Evolutionary conservation across 1,284 basidiomycete species (phyloP).

Genomic region (Rhodotorula sp.): DNA sequence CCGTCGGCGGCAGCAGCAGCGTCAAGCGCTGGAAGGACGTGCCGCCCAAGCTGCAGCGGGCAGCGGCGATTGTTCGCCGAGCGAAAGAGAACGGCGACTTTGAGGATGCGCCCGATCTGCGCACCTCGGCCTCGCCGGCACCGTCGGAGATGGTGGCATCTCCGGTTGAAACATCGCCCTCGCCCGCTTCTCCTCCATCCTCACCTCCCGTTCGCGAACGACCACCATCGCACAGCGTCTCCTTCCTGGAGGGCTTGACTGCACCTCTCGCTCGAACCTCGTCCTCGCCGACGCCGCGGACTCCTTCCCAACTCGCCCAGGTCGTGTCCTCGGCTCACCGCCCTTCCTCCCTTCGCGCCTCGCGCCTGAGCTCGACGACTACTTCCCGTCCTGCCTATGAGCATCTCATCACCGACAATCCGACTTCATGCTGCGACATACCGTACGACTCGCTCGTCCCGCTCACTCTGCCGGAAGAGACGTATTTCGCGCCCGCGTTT

Average conservation of each 20-base stretch:
- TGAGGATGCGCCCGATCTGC: constrained; percentile 4
- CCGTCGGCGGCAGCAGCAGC: constrained; percentile 76
- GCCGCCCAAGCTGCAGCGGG: constrained; percentile 40
- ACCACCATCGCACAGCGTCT: constrained; percentile 18
- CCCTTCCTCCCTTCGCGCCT: constrained; percentile 36
- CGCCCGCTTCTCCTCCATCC: constrained; percentile 5
- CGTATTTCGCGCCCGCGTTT: constrained; percentile 55
- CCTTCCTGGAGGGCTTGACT: constrained; percentile 35
- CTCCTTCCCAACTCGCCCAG: constrained; percentile 6
- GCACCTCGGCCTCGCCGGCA: constrained; percentile 5
- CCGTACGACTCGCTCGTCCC: constrained; percentile 75
- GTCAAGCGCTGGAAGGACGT: constrained; percentile 76
- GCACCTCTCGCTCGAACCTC: constrained; percentile 26
- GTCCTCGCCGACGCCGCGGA: constrained; percentile 24
- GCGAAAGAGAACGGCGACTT: constrained; percentile 11
- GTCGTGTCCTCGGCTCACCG: constrained; percentile 11
- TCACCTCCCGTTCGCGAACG: constrained; percentile 22
- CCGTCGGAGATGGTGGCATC: background rate
- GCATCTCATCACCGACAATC: constrained; percentile 31
- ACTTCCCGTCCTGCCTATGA: constrained; percentile 14
- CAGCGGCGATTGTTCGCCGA: background rate
- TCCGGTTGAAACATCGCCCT: constrained; percentile 3
- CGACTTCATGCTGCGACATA: constrained; percentile 62
- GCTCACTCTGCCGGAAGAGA: constrained; percentile 71
- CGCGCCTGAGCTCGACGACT: constrained; percentile 14